Evolutionary conservation across 1,139 yeast genomes (phyloP), one percentile per base, ranked within the genome.

Genomic region (Suhomyces wounanorum): DNA sequence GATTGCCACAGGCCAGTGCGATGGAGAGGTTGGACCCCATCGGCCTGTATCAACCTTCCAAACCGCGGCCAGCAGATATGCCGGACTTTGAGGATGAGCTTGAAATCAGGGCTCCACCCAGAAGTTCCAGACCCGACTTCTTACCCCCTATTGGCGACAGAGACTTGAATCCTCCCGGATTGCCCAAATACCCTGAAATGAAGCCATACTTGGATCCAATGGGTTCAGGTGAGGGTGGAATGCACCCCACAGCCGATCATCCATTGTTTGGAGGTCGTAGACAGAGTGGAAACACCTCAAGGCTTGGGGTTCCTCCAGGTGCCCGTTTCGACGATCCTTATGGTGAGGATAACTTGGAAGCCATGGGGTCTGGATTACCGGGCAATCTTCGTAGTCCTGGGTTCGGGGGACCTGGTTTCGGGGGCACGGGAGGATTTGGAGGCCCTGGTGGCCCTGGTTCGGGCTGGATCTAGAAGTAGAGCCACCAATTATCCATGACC

Each of bases 241-340:
- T 83, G 87, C 67, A 79, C 53, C 84, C 85, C 1, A 70, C 79
- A 10, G 59, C 70, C 4, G 63, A 74, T 41, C 85, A 82, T 59
- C 85, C 85, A 0, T 54, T 82, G 9, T 82, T 82, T 56, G 66
- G 67, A 11, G 65, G 66, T 17, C 52, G 60, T 10, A 55, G 59
- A 4, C 64, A 59, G 10, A 52, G 56, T 2, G 68, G 68, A 4
- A 57, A 58, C 47, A 52, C 68, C 23, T 60, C 68, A 11, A 55
- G 73, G 39, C 52, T 63, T 44, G 72, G 74, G 17, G 78, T 72
- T 3, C 81, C 82, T 10, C 75, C 76, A 0, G 84, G 85, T 1
- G 81, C 85, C 3, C 64, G 85, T 42, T 80, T 67, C 54, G 85
- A 81, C 58, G 84, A 81, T 54, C 87, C 87, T 0, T 65, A 72